Conservation (phyloP, 768 basidiomycete genomes). For the Kwoniella europaea region DNA sequence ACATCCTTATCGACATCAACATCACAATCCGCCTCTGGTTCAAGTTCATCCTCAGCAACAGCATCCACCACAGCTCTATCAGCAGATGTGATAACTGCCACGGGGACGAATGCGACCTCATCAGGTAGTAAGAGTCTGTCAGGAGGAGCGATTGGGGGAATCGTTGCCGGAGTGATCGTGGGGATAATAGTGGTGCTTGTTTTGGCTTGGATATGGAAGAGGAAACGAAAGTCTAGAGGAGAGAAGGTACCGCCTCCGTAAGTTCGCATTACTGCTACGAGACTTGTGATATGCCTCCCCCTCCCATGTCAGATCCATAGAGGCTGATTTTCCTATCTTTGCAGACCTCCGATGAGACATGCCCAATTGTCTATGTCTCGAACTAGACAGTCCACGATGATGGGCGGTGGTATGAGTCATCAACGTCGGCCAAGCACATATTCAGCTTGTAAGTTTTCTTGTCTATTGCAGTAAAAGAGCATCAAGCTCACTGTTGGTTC, state of each 20-base stretch:
- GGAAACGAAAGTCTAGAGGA: constrained; percentile 29
- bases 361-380: constrained; percentile 13
- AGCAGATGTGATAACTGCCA: constrained; percentile 63
- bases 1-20: constrained; percentile 9
- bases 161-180: constrained; percentile 48
- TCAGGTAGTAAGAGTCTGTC: constrained; percentile 24
- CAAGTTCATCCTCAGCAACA: constrained; percentile 58
- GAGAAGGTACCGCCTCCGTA: constrained; percentile 48
- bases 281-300: not conserved
- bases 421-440: constrained; percentile 33
- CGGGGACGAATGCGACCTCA: not conserved
- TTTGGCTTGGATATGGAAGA: constrained; percentile 32
- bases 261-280: constrained; percentile 11
- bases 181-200: constrained; percentile 38
- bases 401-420: constrained; percentile 20
- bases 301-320: not conserved
- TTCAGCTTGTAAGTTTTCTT: constrained; percentile 39
- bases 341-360: constrained; percentile 48
- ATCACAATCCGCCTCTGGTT: constrained; percentile 16
- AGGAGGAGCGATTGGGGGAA: constrained; percentile 51
- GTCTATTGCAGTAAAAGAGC: not conserved
- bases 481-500: constrained; percentile 2
- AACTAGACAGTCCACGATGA: constrained; percentile 25
- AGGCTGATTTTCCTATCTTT: not conserved
- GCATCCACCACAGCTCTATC: constrained; percentile 62